Evolutionary conservation across 140 eudicot species (phyloP), one percentile per base, ranked within the genome.

Genomic region (Oenanthe javanica): DNA sequence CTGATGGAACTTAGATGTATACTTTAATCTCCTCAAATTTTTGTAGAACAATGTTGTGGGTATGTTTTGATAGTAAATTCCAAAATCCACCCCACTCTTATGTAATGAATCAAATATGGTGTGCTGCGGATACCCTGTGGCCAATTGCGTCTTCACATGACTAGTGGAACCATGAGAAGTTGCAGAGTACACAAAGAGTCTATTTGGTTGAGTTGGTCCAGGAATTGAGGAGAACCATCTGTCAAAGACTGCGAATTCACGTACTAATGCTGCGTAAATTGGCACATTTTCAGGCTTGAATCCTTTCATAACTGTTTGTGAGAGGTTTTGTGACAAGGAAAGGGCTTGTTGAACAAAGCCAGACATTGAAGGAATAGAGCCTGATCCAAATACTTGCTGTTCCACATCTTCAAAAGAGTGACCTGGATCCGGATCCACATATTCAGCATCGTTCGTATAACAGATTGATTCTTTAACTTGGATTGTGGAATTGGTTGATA

Each of bases 351-450:
- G 95, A 2, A 90, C 95, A 79, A 95, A 95, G 59, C 99, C 99
- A 77, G 88, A 61, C 99, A 95, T 95, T n/a, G 99, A 84, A 55
- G 99, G 99, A 78, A 89, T 50, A 18, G 86, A 81, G 79, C 84
- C 86, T 43, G 93, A 85, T 46, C 93, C 95, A 45, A 87, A 90
- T 72, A 95, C 97, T 88, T 95, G 99, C 52, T 87, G 80, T 25
- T 81, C 89, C 42, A 95, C 99, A 45, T 82, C 99, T 71, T 95
- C 99, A 61, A 92, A 95, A 0, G 99, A 88, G 85, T 95, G 99
- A 51, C 97, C 99, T 47, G 99, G 99, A 81, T 95, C 97, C 77
- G 97, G 95, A 86, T 95, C 99, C 85, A 95, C 96, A 61, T 85
- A 92, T 81, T 90, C 79, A 2, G 99, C 99, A 82, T 92, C 97